Evolutionary conservation across 345 rosid species (phyloP).

Genomic region (Eucalyptus albens): DNA sequence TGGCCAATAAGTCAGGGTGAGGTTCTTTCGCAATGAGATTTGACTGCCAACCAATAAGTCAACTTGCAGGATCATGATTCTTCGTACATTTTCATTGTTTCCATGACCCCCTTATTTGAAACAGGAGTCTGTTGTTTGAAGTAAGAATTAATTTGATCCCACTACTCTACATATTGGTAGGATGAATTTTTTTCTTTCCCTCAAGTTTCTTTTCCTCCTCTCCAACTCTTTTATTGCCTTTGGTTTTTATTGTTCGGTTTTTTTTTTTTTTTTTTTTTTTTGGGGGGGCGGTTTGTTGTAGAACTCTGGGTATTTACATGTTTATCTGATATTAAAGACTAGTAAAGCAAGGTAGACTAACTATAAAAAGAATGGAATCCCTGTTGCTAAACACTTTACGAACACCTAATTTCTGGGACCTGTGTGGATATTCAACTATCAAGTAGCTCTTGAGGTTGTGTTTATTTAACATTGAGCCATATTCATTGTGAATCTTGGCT

Average conservation of each 20-base stretch:
- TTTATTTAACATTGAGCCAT: background rate
- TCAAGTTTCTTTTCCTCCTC: background rate
- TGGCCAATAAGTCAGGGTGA: background rate
- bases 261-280: background rate
- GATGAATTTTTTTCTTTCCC: background rate
- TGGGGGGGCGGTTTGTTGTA: background rate
- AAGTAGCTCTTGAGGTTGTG: background rate
- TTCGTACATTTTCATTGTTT: background rate
- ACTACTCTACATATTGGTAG: background rate
- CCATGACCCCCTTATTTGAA: background rate
- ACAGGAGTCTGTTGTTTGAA: background rate
- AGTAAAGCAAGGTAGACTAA: background rate
- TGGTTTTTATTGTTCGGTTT: background rate
- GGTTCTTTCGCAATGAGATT: background rate
- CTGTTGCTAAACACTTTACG: background rate
- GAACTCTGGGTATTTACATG: background rate
- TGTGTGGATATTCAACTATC: background rate
- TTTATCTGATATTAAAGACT: background rate
- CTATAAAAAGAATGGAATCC: background rate
- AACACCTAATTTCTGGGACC: background rate
- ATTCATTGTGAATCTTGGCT: background rate
- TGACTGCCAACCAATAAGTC: background rate
- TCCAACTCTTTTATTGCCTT: background rate
- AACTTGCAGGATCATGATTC: background rate
- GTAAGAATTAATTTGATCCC: background rate